phyloP scores from a whole-genome alignment of 1,284 basidiomycete species.

The Naganishia albida region DNA sequence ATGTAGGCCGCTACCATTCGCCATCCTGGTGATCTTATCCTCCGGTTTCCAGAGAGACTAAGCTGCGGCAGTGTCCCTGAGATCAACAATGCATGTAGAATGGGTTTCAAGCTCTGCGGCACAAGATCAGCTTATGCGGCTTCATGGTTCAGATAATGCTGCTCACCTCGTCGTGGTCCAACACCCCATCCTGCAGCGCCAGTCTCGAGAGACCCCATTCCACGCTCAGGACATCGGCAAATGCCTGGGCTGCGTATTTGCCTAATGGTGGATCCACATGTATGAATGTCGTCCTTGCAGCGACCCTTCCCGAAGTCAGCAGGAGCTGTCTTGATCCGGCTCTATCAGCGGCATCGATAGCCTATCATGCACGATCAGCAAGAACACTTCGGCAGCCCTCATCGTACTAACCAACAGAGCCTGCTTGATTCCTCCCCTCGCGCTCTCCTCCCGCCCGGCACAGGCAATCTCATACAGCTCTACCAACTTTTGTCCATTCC shows the following conservation, averaged over 20 bases:
- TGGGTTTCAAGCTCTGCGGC: conserved; percentile 74
- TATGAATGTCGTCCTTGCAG: conserved; percentile 8
- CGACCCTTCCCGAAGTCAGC: conserved; percentile 20
- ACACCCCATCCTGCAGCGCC: conserved; percentile 72
- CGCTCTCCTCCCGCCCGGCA: conserved; percentile 56
- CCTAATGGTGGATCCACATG: conserved; percentile 61
- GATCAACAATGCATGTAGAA: conserved; percentile 86
- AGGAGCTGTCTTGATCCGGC: conserved; percentile 5
- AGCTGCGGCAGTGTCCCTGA: conserved; percentile 78
- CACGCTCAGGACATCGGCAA: conserved; percentile 83
- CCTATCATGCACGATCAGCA: neutral
- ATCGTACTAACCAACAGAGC: conserved; percentile 67
- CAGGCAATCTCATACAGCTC: conserved; percentile 53
- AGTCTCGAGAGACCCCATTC: conserved; percentile 86
- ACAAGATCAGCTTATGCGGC: neutral
- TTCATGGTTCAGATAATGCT: neutral
- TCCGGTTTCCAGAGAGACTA: conserved; percentile 82
- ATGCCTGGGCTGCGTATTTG: conserved; percentile 67
- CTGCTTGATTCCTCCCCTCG: conserved; percentile 67
- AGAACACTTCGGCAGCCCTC: neutral
- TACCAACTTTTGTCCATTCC: conserved; percentile 49
- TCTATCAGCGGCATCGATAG: conserved; percentile 1
- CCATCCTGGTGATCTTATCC: conserved; percentile 76
- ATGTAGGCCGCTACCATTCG: conserved; percentile 78
- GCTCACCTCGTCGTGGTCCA: conserved; percentile 72